phyloP scores from a whole-genome alignment of 2,329 filamentous ascomycete species.

The Magnaporthiopsis poae region DNA sequence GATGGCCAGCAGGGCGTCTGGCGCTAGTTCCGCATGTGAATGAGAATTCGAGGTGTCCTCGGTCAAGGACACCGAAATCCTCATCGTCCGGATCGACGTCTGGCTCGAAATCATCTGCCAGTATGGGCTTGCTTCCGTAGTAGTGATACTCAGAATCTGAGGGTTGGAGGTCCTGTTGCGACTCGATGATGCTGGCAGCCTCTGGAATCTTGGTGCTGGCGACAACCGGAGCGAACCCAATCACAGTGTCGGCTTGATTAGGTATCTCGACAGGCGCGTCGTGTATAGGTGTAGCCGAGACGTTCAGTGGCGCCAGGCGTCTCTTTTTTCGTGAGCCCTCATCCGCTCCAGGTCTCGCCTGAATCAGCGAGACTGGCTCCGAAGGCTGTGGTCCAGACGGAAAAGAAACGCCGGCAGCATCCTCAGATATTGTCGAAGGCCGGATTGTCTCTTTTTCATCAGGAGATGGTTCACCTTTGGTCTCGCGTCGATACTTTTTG shows the following conservation, averaged over 20 bases:
- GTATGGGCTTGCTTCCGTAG: neutral
- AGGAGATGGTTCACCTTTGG: neutral
- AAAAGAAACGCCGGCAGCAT: neutral
- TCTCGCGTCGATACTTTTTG: slow-evolving; percentile 29
- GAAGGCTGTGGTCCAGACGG: neutral
- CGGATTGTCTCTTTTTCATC: too few relatives aligned
- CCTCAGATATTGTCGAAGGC: neutral
- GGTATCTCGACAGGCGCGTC: neutral
- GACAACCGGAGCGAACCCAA: neutral
- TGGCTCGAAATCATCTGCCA: slow-evolving; percentile 1
- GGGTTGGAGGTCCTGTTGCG: neutral
- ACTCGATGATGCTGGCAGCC: neutral
- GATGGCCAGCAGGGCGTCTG: neutral
- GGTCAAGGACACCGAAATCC: neutral
- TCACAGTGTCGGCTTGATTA: neutral
- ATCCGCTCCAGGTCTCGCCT: neutral
- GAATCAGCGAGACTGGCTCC: neutral
- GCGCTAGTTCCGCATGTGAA: neutral
- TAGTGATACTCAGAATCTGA: neutral
- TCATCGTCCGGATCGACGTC: neutral
- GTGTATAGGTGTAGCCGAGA: neutral
- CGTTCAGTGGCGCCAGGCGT: neutral
- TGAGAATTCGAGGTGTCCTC: neutral
- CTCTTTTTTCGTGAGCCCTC: neutral
- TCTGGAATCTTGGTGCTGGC: neutral